These are phyloP conservation scores for Fragilaria crotonensis DNA, from an alignment of 108 stramenopile genomes.

Conservation along the genomic window DNA sequence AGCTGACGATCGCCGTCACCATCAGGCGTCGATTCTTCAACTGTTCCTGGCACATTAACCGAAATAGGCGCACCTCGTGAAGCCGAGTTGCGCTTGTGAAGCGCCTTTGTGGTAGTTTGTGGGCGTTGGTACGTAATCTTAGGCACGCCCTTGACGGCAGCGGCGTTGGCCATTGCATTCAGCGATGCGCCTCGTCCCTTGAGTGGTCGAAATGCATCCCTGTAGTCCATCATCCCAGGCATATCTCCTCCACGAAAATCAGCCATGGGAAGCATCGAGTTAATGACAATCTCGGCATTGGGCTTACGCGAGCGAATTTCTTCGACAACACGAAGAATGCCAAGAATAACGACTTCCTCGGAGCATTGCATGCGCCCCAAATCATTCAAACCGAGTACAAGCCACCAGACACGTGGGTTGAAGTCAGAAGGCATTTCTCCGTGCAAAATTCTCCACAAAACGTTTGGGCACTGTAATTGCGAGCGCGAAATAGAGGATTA, in stretches of 20 bases:
- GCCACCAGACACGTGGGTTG: constrained; percentile 81
- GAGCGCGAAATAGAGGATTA: background rate
- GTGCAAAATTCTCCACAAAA: constrained; percentile 38
- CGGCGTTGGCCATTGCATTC: background rate
- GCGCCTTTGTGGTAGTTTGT: background rate
- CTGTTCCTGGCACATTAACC: background rate
- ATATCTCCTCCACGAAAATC: constrained; percentile 26
- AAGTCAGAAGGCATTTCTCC: constrained; percentile 61
- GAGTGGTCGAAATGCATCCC: constrained; percentile 13
- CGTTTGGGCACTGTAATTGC: constrained; percentile 19
- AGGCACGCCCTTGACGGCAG: background rate
- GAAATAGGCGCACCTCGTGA: background rate
- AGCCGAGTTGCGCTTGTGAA: background rate
- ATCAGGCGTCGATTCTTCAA: background rate
- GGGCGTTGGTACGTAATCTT: background rate
- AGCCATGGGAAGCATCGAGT: constrained; percentile 67
- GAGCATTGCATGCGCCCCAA: constrained; percentile 67
- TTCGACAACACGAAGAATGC: constrained; percentile 74
- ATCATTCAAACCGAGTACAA: constrained; percentile 79
- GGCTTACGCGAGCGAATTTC: constrained; percentile 55
- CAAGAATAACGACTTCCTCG: constrained; percentile 73
- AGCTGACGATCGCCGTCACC: background rate
- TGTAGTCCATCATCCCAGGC: constrained; percentile 14
- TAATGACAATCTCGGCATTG: constrained; percentile 73
- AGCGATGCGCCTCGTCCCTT: constrained; percentile 1